Percentiles rank a stretch among this genome's conserved stretches.
Evolutionary conservation across 352 stramenopile genomes (phyloP).

Genomic region (Phytopythium delawarense): DNA sequence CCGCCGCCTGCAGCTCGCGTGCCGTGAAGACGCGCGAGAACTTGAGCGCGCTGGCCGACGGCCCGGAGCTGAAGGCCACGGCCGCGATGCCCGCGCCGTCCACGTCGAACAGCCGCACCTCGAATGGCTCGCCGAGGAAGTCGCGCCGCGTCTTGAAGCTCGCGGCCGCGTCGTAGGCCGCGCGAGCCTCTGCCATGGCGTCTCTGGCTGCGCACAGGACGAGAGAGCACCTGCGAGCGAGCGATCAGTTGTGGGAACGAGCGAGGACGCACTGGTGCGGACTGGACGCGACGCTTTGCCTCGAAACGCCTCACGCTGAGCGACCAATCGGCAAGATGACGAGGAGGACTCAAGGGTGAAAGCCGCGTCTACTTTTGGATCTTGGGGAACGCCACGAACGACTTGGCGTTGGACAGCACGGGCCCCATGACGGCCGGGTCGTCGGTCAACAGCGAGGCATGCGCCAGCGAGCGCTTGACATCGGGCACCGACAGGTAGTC

Average conservation of each 20-base stretch:
- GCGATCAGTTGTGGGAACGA: too few relatives aligned
- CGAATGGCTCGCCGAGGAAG: conserved; percentile 59
- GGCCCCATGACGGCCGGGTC: conserved; percentile 27
- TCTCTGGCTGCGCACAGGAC: too few relatives aligned
- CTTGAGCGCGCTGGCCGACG: conserved; percentile 34
- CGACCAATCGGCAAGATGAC: too few relatives aligned
- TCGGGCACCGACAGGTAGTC: conserved; percentile 58
- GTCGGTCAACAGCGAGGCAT: conserved; percentile 44
- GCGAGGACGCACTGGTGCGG: too few relatives aligned
- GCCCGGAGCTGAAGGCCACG: conserved; percentile 36
- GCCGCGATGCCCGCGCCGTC: conserved; percentile 60
- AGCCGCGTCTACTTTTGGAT: conserved; percentile 26
- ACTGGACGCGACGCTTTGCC: conserved; percentile 1
- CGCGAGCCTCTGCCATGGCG: not conserved
- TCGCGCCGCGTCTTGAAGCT: conserved; percentile 52
- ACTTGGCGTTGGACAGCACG: conserved; percentile 46
- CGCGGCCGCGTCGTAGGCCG: not conserved
- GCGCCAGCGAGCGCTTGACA: conserved; percentile 40
- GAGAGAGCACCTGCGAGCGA: too few relatives aligned
- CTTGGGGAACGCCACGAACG: conserved; percentile 69
- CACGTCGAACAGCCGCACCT: conserved; percentile 71
- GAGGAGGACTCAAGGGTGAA: not conserved
- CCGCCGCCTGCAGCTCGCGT: conserved; percentile 36
- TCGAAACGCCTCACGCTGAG: not conserved
- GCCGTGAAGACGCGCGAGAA: conserved; percentile 65